Percentiles rank a stretch among this genome's conserved stretches.
Conservation (phyloP, 192 early-diverging fungal genomes). For the Lunasporangiospora selenospora region DNA sequence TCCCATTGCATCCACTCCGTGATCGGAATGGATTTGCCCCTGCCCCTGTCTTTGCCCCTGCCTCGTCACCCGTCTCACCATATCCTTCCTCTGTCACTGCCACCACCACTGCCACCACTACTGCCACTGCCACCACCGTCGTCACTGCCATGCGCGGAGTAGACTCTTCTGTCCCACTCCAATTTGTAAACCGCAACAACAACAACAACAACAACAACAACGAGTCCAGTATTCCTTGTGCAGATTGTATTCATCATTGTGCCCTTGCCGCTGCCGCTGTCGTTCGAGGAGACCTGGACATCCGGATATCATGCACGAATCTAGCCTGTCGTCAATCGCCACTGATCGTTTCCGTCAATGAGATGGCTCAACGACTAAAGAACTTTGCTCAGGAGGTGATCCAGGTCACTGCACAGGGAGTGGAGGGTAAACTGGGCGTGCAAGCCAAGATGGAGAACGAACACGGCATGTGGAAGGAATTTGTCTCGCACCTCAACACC, state of each 20-base stretch:
- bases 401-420: constrained; percentile 72
- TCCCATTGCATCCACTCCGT: background rate
- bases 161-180: background rate
- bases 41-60: background rate
- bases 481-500: constrained; percentile 62
- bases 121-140: background rate
- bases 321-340: constrained; percentile 32
- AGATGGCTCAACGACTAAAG: constrained; percentile 66
- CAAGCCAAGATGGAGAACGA: constrained; percentile 59
- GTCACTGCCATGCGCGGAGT: background rate
- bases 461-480: constrained; percentile 61
- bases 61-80: no score
- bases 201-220: constrained; percentile 17
- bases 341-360: constrained; percentile 60
- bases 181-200: constrained; percentile 19
- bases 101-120: background rate
- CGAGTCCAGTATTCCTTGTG: constrained; percentile 36
- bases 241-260: constrained; percentile 55
- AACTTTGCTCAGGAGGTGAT: constrained; percentile 66
- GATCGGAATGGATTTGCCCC: constrained; percentile 29
- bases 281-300: constrained; percentile 50
- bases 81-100: background rate
- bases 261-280: constrained; percentile 55
- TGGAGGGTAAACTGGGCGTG: constrained; percentile 77
- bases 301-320: constrained; percentile 53